Base-by-base conservation (phyloP, 208 protist species). In the Herpetomonas samuelpessoai region DNA sequence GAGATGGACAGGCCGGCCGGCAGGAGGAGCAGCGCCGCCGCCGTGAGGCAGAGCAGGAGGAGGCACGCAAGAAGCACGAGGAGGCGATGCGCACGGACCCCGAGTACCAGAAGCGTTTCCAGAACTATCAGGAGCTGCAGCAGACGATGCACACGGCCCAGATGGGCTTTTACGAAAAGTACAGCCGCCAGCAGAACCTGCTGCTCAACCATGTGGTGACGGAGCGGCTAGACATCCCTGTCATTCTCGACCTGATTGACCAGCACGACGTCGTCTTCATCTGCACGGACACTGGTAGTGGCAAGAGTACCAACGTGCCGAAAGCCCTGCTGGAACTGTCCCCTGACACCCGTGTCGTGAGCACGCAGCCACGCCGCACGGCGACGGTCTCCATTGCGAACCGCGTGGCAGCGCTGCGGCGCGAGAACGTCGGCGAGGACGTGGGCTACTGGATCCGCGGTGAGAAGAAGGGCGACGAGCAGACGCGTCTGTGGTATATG, bases 361-460 rank as follows among this genome's bases (percentile, higher is more conserved):
- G 77, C 65, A 82, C 79, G 22, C 88, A 94, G 61, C 88, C 88
- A 28, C 72, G 88, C 14, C 81, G 88, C 14, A 94, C 82, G 38
- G 75, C 86, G 4, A 85, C 89, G 0, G 68, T 93, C 38, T 79
- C 76, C 27, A 74, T 96, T 31, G 86, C 89, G 1, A 71, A 76
- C 52, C 84, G 86, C 28, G 86, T 96, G 1, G 63, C 89, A 14
- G 10, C 18, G 26, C 57, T 92, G 18, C 73, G 81, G 12, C 65
- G 79, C 48, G 81, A 91, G 71, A 65, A 35, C n/a, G 68, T 82
- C 3, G 89, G 89, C 35, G 69, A 76, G 48, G 65, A 80, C 50
- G 86, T 96, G 12, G 89, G 89, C 19, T 96, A 93, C 69, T 93
- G 76, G 76, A 83, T 96, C n/a, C 89, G 84, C 4, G 89, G 84